A percentile compares a stretch with the other conserved stretches of the same genome.
These are phyloP conservation scores for Lactarius tabidus DNA, from an alignment of 768 basidiomycete genomes.

Conservation along the genomic window DNA sequence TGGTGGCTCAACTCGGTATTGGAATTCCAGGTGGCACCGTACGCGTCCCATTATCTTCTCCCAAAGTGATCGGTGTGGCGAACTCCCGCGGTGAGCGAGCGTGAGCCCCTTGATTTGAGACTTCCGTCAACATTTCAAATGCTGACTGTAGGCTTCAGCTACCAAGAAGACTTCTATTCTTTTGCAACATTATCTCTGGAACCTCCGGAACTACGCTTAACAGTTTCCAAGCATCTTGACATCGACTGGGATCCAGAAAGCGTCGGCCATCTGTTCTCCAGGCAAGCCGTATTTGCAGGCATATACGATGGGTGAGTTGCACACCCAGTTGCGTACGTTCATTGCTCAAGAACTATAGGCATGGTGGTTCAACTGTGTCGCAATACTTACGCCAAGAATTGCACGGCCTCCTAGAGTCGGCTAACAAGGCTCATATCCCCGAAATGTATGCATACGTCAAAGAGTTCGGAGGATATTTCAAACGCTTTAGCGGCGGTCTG, in stretches of 20 bases:
- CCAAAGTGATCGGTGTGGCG: conserved; percentile 73
- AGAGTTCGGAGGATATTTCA: conserved; percentile 86
- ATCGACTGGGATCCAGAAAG: conserved; percentile 69
- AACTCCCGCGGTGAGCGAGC: conserved; percentile 72
- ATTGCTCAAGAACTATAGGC: conserved; percentile 43
- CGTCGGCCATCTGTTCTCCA: conserved; percentile 52
- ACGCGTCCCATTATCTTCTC: conserved; percentile 68
- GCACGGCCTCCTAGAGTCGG: conserved; percentile 80
- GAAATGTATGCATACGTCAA: conserved; percentile 75
- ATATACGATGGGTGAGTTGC: conserved; percentile 81
- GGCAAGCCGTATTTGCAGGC: conserved; percentile 81
- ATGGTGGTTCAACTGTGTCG: conserved; percentile 88
- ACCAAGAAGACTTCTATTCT: conserved; percentile 86
- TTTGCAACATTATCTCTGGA: conserved; percentile 73
- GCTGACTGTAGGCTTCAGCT: conserved; percentile 41
- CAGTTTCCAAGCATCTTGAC: conserved; percentile 56
- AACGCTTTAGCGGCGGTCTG: conserved; percentile 78
- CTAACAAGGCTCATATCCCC: conserved; percentile 63
- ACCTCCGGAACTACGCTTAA: conserved; percentile 65
- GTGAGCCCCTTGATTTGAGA: conserved; percentile 36
- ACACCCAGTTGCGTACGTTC: neutral
- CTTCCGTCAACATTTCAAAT: conserved; percentile 4
- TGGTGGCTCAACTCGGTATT: conserved; percentile 16
- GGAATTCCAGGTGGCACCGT: conserved; percentile 49
- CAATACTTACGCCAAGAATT: conserved; percentile 82